These are phyloP conservation scores for Delitschia confertaspora DNA, from an alignment of 495 filamentous ascomycete species.

Conservation along the genomic window DNA sequence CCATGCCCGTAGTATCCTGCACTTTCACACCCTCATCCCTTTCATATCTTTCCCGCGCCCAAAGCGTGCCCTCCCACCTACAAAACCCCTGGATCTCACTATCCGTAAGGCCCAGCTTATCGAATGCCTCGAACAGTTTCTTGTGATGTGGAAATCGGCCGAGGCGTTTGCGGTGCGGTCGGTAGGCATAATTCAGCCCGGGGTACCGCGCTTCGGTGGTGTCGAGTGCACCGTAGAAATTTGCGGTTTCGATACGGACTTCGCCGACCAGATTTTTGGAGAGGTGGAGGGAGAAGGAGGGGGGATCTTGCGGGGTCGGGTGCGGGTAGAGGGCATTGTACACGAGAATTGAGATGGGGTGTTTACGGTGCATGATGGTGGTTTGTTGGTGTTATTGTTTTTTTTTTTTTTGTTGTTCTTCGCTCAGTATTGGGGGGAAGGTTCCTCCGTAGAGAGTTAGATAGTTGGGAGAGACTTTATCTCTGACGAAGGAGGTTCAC, in stretches of 20 bases:
- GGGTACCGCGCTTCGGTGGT: constrained; percentile 84
- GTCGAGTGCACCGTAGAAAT: constrained; percentile 79
- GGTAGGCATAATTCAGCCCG: constrained; percentile 75
- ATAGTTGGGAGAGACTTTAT: too few species aligned
- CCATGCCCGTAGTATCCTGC: constrained; percentile 67
- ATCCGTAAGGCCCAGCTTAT: constrained; percentile 64
- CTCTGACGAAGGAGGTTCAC: too few species aligned
- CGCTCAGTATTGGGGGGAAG: too few species aligned
- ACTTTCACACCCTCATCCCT: constrained; percentile 63
- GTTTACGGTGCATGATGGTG: constrained; percentile 50
- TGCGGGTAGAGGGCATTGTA: constrained; percentile 51
- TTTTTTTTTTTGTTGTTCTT: too few species aligned
- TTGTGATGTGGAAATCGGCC: constrained; percentile 74
- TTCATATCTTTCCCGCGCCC: constrained; percentile 78
- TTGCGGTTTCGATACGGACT: constrained; percentile 74
- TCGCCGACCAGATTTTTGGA: constrained; percentile 70
- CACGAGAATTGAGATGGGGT: constrained; percentile 46
- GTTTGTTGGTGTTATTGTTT: too few species aligned
- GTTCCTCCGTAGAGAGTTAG: too few species aligned
- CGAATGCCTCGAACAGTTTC: constrained; percentile 72
- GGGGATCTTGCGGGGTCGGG: constrained; percentile 47
- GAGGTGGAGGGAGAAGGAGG: constrained; percentile 51
- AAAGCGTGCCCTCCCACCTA: constrained; percentile 90
- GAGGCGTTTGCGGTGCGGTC: constrained; percentile 74
- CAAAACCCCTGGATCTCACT: constrained; percentile 70